Conservation (phyloP, 495 filamentous ascomycete species). For the Parmelia sp. region DNA sequence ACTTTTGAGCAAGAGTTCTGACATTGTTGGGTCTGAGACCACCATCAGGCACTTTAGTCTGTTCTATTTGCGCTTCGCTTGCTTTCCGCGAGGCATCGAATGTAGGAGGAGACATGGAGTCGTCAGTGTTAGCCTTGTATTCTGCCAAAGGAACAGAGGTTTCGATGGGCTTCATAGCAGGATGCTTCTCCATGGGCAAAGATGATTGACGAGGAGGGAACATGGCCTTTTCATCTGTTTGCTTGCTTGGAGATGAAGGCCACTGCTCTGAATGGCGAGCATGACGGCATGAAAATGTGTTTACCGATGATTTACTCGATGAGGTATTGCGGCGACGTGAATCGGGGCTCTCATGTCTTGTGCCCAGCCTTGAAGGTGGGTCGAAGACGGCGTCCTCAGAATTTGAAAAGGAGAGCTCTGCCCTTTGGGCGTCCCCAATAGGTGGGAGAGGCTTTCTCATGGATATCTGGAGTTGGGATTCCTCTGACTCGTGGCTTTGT, state of each 20-base stretch:
- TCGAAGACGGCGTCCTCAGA: neutral
- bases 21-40: constrained; percentile 6
- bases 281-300: neutral
- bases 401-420: neutral
- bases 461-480: constrained; percentile 4
- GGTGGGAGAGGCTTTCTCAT: constrained; percentile 14
- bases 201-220: constrained; percentile 12
- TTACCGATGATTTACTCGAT: neutral
- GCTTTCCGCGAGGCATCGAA: constrained; percentile 1
- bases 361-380: neutral
- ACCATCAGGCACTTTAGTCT: neutral
- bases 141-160: constrained; percentile 5
- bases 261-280: neutral
- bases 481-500: neutral
- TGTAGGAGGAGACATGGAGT: neutral
- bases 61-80: neutral
- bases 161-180: neutral
- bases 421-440: constrained; percentile 9
- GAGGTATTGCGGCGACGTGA: neutral
- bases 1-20: constrained; percentile 8
- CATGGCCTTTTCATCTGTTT: neutral
- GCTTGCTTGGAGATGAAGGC: neutral
- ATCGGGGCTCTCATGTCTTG: neutral
- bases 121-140: constrained; percentile 6
- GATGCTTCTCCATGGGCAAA: constrained; percentile 5